Base-by-base conservation (phyloP, 805 yeast species). In the Cyberlindnera amylophila region DNA sequence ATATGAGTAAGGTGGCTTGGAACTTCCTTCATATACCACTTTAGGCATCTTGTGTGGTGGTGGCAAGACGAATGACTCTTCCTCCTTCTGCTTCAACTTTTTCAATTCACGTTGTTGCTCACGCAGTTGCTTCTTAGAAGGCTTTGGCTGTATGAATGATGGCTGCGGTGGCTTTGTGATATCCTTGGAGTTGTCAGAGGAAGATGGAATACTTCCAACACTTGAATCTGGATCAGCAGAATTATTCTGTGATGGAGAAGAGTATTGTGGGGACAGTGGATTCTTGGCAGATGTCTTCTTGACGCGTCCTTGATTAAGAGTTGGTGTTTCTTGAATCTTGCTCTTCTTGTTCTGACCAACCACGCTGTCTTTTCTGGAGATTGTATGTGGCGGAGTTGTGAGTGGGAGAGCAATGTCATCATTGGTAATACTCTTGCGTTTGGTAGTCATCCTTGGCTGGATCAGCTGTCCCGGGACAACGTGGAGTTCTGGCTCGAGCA, bases 1-100 rank as follows among this genome's bases (percentile, higher is more conserved):
- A 59, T 91, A 91, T 6, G 96, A 87, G 62, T 81, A 90, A 0
- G 96, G 96, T 2, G 99, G 99, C 62, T 93, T 91, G 11, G 60
- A 50, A 17, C 49, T 51, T 2, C 52, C 53, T 11, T 53, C 52
- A 32, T 48, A 41, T 2, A 47, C 32, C 6, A 58, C 41, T 15
- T 36, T 41, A 2, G 62, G 61, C 61, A 58, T 54, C 30, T 46
- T 34, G 11, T 39, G 27, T 9, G 62, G 62, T 1, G 45, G 45
- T 11, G 62, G 62, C 2, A 54, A 33, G 12, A 44, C 46, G 18
- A 41, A 36, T 5, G 31, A 21, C 32, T 39, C 50, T 11, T 44
- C 44, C n/a, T 32, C 39, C 29, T 42, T 44, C 17, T 16, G 36
- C 12, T 35, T 40, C 5, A 17, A 35, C 21, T 21, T 40, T 40